Evolutionary conservation across 2,329 filamentous ascomycete genomes (phyloP).

Genomic region (Xylaria sp.): DNA sequence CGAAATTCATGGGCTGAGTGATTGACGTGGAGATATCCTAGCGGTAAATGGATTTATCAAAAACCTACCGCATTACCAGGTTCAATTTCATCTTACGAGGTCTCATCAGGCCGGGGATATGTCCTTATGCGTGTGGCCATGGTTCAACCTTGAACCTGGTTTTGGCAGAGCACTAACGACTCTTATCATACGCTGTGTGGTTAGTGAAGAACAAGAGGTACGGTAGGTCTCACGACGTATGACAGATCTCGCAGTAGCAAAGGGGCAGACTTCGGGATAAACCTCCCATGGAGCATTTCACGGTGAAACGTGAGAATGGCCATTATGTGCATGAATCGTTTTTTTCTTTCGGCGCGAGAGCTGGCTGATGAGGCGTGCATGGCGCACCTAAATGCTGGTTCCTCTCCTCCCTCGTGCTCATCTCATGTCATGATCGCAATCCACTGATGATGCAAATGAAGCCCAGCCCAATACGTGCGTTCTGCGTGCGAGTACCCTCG

Average conservation of each 20-base stretch:
- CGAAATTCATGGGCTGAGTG: conserved; percentile 77
- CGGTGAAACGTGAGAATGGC: conserved; percentile 74
- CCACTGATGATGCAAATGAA: conserved; percentile 36
- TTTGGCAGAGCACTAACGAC: neutral
- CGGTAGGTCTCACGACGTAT: conserved; percentile 30
- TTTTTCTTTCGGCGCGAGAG: conserved; percentile 51
- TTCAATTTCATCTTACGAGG: conserved; percentile 13
- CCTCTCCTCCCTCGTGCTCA: conserved; percentile 19
- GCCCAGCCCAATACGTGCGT: conserved; percentile 32
- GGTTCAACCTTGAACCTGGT: conserved; percentile 1
- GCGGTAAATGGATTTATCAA: conserved; percentile 59
- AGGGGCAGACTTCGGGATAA: conserved; percentile 70
- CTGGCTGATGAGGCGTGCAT: conserved; percentile 30
- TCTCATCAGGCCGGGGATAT: neutral
- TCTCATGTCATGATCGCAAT: conserved; percentile 31
- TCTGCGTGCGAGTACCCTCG: conserved; percentile 38
- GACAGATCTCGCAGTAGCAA: conserved; percentile 26
- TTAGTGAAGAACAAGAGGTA: conserved; percentile 22
- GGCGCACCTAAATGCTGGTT: conserved; percentile 50
- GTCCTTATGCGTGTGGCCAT: neutral
- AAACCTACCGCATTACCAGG: conserved; percentile 29
- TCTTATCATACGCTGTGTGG: conserved; percentile 5
- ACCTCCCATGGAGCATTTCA: conserved; percentile 83
- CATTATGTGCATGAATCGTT: conserved; percentile 68
- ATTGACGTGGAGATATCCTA: conserved; percentile 90